Base-by-base conservation (phyloP, 306 rosid species). In the Trifolium fragiferum region DNA sequence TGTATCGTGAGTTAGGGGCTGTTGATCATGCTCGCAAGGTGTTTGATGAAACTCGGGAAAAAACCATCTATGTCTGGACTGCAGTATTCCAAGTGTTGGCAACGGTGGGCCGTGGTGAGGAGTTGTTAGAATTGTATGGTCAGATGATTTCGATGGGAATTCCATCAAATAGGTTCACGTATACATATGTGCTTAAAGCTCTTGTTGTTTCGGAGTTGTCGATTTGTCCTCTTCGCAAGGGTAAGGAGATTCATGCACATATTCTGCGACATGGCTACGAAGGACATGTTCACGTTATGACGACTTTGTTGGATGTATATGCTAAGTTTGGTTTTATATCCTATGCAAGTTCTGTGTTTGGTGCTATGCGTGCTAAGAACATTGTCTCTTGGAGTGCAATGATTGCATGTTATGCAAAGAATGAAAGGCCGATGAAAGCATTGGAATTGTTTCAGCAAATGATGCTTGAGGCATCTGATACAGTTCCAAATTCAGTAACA, bases 241-340 rank as follows among this genome's bases (percentile, higher is more conserved):
- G 97, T 46, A 89, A 88, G 86, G 97, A 93, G 92, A 88, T 93
- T 78, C 98, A 93, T 82, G 96, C 88, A 27, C 96, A 88, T 85
- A 78, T 93, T 78, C 69, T 93, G 78, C 87, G 91, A 63, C 92
- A 87, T 70, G 97, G 98, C 33, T 91, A 85, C 77, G 93, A 85
- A 72, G 85, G 65, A 4, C 82, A 71, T 66, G 87, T 91, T 83
- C 96, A 93, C 80, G 80, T 85, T 50, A 85, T 84, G 93, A 93
- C 98, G 8, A 93, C 98, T 51, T 77, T 93, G 78, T 75, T 93
- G 77, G 98, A 93, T 79, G 82, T 91, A 84, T 93, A 93, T 54
- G 92, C 97, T 13, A 91, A 83, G 77, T 88, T 86, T 70, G 93
- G 98, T 76, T 80, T 82, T 79, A 87, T 87, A 55, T 83, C 84